Evolutionary conservation across 2,329 filamentous ascomycete genomes (phyloP), one percentile per base, ranked within the genome.

Genomic region (Penicillium sp.): DNA sequence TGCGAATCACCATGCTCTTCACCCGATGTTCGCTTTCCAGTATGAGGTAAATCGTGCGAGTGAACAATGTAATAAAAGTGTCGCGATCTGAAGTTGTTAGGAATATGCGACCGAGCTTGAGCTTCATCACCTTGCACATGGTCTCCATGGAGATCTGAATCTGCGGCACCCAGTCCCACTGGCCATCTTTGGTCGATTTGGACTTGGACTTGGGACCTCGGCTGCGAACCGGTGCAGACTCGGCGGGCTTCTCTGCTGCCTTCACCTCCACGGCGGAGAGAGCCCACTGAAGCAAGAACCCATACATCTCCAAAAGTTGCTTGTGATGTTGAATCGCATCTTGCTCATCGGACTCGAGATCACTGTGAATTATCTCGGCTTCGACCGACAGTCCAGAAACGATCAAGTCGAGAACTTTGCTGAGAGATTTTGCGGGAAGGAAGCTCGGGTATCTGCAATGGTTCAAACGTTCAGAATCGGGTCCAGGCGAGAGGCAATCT

Each of bases 81-180:
- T 98, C 93, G 52, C 91, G 82, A 70, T 98, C 93, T 41, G 91
- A 95, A 0, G 93, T 98, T 0, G 93, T 98, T 52, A 97, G 72
- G 65, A 98, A 98, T 52, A 98, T 91, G 64, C 88, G 90, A 58
- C 86, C 82, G 43, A 98, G 77, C 73, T 95, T 96, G 64, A 96
- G 74, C 69, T 90, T 94, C 69, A 98, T 77, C 42, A 95, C 90
- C 68, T 95, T 96, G 74, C 88, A 91, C 89, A 98, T 97, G 28
- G 85, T 84, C 61, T 96, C 90, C 52, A 98, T 80, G 1, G 91
- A 90, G 9, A 82, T 83, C 68, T 96, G 89, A 26, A 98, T 76
- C 68, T 98, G 93, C 2, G 82, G 74, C 3, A 88, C 85, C 50
- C 90, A 91, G 70, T 98, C 93, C 90, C 91, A 97, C 46, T 72